A percentile compares a stretch with the other conserved stretches of the same genome.
Conservation (phyloP, 1,284 basidiomycete species). For the Cerrena zonata region DNA sequence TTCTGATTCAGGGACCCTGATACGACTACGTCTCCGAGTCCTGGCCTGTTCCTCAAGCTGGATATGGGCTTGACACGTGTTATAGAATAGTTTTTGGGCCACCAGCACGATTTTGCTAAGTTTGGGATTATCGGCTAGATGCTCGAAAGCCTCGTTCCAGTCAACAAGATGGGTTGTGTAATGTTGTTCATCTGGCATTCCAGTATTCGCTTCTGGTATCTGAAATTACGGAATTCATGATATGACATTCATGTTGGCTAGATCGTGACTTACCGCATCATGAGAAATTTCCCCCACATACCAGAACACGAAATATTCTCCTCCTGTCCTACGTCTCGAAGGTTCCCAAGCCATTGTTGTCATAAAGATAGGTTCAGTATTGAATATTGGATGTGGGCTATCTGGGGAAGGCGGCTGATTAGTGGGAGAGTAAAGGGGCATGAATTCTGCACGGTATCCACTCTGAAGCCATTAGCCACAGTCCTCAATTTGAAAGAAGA, state of each 20-base stretch:
- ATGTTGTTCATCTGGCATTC: constrained; percentile 50
- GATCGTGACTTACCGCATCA: constrained; percentile 41
- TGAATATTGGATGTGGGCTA: constrained; percentile 9
- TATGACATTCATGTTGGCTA: background rate
- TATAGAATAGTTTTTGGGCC: background rate
- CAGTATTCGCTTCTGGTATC: constrained; percentile 43
- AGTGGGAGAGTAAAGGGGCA: constrained; percentile 38
- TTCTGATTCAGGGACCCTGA: no score
- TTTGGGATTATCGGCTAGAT: background rate
- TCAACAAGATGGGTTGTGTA: constrained; percentile 33
- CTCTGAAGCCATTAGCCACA: constrained; percentile 32
- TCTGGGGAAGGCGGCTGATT: constrained; percentile 36
- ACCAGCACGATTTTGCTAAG: background rate
- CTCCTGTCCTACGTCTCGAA: constrained; percentile 23
- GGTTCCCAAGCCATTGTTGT: constrained; percentile 28
- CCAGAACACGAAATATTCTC: constrained; percentile 50
- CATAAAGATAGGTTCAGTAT: constrained; percentile 46
- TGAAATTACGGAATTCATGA: constrained; percentile 16
- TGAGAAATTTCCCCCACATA: constrained; percentile 46
- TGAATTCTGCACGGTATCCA: constrained; percentile 45
- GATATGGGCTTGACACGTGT: background rate
- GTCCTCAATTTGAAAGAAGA: background rate
- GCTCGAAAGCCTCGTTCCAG: constrained; percentile 23
- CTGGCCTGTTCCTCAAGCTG: background rate
- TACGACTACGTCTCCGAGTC: no score